Evolutionary conservation across 345 rosid genomes (phyloP), one percentile per base, ranked within the genome.

Genomic region (Salix arbutifolia): DNA sequence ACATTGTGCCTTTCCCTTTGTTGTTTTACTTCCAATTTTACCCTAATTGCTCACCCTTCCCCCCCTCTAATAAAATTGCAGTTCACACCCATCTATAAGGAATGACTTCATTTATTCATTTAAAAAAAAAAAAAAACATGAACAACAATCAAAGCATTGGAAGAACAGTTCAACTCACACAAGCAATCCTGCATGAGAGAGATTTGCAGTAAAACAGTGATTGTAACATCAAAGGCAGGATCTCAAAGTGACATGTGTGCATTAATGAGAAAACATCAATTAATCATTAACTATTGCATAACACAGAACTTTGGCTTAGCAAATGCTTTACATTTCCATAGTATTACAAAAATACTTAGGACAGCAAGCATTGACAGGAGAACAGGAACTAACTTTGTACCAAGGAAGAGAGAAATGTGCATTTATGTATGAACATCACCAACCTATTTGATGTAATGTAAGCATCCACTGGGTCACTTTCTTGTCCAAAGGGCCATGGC

Each of bases 401-500:
- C 33, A 76, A 17, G 8, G 26, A 16, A 61, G 66, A 38, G n/a
- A 23, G 53, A 75, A 13, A 74, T 26, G 26, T 67, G 69, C 52
- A 44, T 75, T 46, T 40, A 30, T 56, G 23, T 28, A n/a, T 18
- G 70, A 76, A 65, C 6, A 52, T 35, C 64, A 81, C 92, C 74
- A 65, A 96, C 99, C 99, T 91, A 93, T 96, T 86, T 93, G 99
- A 82, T 93, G 97, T 73, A 96, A 87, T 28, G 94, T 91, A 73
- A 87, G 90, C 91, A 91, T 37, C 99, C 99, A 96, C 67, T 93
- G 89, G 74, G 91, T 90, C 78, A 89, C 89, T 85, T 89, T 93
- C 88, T 89, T 81, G 85, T 92, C 95, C 84, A 87, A 72, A 78
- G 91, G 90, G 72, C 92, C 94, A 26, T 40, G 76, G 77, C 72